Conservation (phyloP, 2,329 filamentous ascomycete species). For the Magnaporthiopsis rhizophila region DNA sequence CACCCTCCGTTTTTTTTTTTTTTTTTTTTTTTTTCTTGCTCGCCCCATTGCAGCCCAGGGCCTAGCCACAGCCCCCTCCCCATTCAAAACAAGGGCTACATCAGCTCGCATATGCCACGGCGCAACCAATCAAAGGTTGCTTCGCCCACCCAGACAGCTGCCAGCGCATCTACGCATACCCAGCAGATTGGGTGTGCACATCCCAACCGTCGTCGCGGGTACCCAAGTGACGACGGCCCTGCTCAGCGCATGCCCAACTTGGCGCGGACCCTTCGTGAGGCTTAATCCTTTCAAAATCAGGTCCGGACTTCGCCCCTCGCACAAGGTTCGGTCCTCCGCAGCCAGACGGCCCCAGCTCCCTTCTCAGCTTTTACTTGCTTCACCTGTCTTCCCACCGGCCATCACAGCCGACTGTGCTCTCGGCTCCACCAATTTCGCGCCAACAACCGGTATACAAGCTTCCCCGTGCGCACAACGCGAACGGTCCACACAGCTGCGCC, state of each 20-base stretch:
- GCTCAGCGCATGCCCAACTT: slow-evolving; percentile 35
- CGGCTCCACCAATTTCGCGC: neutral
- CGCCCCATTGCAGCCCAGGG: slow-evolving; percentile 13
- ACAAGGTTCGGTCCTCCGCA: neutral
- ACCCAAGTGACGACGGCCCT: slow-evolving; percentile 33
- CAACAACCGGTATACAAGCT: slow-evolving; percentile 1
- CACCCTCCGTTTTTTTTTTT: neutral
- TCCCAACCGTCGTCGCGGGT: slow-evolving; percentile 34
- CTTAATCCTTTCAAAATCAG: neutral
- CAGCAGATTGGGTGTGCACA: slow-evolving; percentile 45
- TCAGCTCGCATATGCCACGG: slow-evolving; percentile 53
- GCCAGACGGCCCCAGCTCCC: neutral
- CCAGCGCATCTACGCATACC: slow-evolving; percentile 56
- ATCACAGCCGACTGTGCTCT: slow-evolving; percentile 1
- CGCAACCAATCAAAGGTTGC: slow-evolving; percentile 44
- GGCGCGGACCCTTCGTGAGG: slow-evolving; percentile 1
- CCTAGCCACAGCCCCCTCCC: slow-evolving; percentile 25
- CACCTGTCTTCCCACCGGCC: neutral
- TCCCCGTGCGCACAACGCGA: slow-evolving; percentile 1
- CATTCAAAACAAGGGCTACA: slow-evolving; percentile 28
- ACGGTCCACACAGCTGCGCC: neutral
- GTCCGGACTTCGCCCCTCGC: slow-evolving; percentile 19
- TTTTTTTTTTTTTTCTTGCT: too few relatives aligned
- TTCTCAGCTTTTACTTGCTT: slow-evolving; percentile 1
- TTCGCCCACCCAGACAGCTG: slow-evolving; percentile 43